A percentile compares a stretch with the other conserved stretches of the same genome.
phyloP scores from a whole-genome alignment of 768 basidiomycete genomes.

The Amanita muscaria region DNA sequence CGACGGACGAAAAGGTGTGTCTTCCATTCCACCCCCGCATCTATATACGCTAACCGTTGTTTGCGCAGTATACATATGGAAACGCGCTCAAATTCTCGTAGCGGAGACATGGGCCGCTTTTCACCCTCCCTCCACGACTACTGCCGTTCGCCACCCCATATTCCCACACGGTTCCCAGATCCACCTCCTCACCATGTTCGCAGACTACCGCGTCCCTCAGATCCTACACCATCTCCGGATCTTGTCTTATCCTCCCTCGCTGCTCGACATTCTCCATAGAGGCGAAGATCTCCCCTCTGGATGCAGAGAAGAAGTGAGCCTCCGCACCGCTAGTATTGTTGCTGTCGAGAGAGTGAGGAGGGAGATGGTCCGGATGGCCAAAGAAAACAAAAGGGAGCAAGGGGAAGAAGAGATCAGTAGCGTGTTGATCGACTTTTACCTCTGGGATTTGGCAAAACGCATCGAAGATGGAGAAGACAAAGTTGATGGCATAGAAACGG shows the following conservation, averaged over 20 bases:
- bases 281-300: conserved; percentile 43
- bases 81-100: conserved; percentile 84
- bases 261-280: conserved; percentile 41
- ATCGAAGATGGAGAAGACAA: conserved; percentile 54
- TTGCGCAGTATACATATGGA: conserved; percentile 88
- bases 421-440: conserved; percentile 83
- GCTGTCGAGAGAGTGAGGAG: conserved; percentile 68
- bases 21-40: too few relatives aligned
- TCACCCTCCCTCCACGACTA: conserved; percentile 42
- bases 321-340: conserved; percentile 73
- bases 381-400: conserved; percentile 18
- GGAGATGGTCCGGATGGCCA: conserved; percentile 39
- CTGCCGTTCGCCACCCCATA: conserved; percentile 48
- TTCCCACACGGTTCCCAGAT: conserved; percentile 60
- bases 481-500: conserved; percentile 50
- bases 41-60: too few relatives aligned
- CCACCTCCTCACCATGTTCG: conserved; percentile 82
- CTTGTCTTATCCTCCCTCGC: conserved; percentile 56
- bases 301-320: conserved; percentile 62
- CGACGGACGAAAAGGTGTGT: conserved; percentile 50
- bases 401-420: conserved; percentile 41
- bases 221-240: conserved; percentile 79
- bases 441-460: conserved; percentile 82
- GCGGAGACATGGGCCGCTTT: conserved; percentile 93
- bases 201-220: conserved; percentile 88